Base-by-base conservation (phyloP, 2,329 filamentous ascomycete species). In the Talaromyces sp. region DNA sequence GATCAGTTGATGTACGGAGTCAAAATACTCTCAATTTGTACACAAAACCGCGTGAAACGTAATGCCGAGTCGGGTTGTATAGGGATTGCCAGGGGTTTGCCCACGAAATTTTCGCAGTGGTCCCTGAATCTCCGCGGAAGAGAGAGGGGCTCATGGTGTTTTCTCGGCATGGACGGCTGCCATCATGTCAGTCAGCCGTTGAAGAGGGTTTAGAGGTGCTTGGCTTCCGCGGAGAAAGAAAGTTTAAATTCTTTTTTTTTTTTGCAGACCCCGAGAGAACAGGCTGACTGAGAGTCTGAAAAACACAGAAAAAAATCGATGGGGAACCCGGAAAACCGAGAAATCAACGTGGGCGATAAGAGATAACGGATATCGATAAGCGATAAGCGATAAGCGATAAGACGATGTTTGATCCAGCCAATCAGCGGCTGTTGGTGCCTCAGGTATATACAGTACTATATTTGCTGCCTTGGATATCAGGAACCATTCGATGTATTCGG, bases 191-290 rank as follows among this genome's bases (percentile, higher is more conserved):
- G n/a, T 8, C 1, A 19, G 9, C 7, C 9, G 5, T 43, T 13
- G 25, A 19, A 33, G 10, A 15, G n/a, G 45, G n/a, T 22, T 11
- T 15, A 7, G 15, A 31, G n/a, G 37, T 21, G 9, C 17, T 36
- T 36, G 28, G 21, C 15, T 22, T 37, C 53, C 53, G 53, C 53
- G 53, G 53, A 55, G 53, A 55, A 55, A 39, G 50, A 21, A 17
- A 36, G 25, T 11, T 31, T 25, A 41, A 41, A 41, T n/a, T 17
- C 3, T 41, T 7, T 28, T 46, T 31, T 13, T 11, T 33, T n/a
- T 31, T 33, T 15, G 25, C 17, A 22, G 11, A 25, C 11, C 4
- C 1, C 19, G 21, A 9, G 3, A n/a, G 40, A 43, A 4, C 25
- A 4, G n/a, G n/a, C 7, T 7, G 7, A 28, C 4, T 28, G 7